phyloP scores from a whole-genome alignment of 257 asterid genomes.

The Solanum gandarillasii region DNA sequence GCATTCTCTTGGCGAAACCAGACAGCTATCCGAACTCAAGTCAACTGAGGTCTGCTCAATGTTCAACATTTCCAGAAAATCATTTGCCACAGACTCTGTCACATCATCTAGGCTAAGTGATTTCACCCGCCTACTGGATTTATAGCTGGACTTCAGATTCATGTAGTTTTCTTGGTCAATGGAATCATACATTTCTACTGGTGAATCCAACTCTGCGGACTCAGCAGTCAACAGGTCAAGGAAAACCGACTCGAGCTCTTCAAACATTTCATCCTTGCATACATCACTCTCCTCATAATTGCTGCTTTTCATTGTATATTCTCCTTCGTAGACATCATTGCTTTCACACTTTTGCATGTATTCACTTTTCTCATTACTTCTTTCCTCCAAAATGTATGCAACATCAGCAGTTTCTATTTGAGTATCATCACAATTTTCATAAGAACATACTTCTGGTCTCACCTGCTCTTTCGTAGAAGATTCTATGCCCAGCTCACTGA shows the following conservation, averaged over 20 bases:
- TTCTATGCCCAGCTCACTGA: constrained; percentile 39
- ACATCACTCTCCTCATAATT: constrained; percentile 6
- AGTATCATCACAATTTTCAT: constrained; percentile 26
- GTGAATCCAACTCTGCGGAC: constrained; percentile 15
- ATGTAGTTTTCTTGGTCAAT: constrained; percentile 23
- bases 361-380: constrained; percentile 16
- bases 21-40: constrained; percentile 18
- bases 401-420: constrained; percentile 44
- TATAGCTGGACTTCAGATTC: constrained; percentile 10
- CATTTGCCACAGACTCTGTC: constrained; percentile 64
- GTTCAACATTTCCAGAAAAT: constrained; percentile 60
- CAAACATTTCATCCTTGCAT: constrained; percentile 8
- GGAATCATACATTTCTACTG: constrained; percentile 9
- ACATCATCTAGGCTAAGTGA: constrained; percentile 52
- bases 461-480: constrained; percentile 20
- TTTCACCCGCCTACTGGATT: constrained; percentile 21
- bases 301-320: constrained; percentile 7
- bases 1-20: constrained; percentile 27
- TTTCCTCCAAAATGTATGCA: constrained; percentile 41
- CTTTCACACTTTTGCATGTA: constrained; percentile 15
- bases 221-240: constrained; percentile 9
- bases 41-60: constrained; percentile 26
- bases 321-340: constrained; percentile 10
- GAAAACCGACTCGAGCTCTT: constrained; percentile 23
- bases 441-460: constrained; percentile 19